Percentiles rank a stretch among this genome's conserved stretches.
phyloP scores from a whole-genome alignment of 176 grass and related monocot species.

The Tillandsia fasciculata region DNA sequence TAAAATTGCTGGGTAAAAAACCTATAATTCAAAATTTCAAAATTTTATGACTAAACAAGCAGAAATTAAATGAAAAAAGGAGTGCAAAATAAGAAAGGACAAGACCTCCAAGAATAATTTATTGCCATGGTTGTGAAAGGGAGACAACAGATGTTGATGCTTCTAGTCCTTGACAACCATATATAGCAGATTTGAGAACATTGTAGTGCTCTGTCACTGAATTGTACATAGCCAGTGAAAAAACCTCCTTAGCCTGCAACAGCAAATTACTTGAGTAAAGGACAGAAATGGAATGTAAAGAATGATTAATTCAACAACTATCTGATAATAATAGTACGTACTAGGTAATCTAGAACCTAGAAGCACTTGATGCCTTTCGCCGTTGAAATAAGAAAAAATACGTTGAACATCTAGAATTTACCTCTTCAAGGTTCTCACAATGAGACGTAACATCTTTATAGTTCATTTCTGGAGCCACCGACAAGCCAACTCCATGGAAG shows the following conservation, averaged over 20 bases:
- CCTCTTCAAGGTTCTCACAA: slow-evolving; percentile 53
- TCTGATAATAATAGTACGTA: not conserved
- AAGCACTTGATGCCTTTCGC: not conserved
- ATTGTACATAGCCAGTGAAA: slow-evolving; percentile 46
- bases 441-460: slow-evolving; percentile 42
- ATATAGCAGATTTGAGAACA: slow-evolving; percentile 66
- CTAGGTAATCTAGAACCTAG: not conserved
- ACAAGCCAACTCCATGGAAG: slow-evolving; percentile 85
- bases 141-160: slow-evolving; percentile 42
- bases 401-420: slow-evolving; percentile 20
- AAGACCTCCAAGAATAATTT: slow-evolving; percentile 28
- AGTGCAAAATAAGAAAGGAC: not conserved
- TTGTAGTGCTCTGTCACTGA: slow-evolving; percentile 66
- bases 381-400: not conserved
- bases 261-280: not conserved
- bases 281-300: not conserved
- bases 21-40: too few relatives aligned
- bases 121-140: slow-evolving; percentile 75
- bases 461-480: slow-evolving; percentile 62
- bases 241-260: slow-evolving; percentile 52
- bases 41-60: not conserved
- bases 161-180: slow-evolving; percentile 34
- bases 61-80: slow-evolving; percentile 22
- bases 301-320: not conserved
- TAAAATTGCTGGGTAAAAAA: too few relatives aligned